Percentiles rank a stretch among this genome's conserved stretches.
Evolutionary conservation across 1,284 basidiomycete genomes (phyloP).

Genomic region (Cutaneotrichosporon sp.): DNA sequence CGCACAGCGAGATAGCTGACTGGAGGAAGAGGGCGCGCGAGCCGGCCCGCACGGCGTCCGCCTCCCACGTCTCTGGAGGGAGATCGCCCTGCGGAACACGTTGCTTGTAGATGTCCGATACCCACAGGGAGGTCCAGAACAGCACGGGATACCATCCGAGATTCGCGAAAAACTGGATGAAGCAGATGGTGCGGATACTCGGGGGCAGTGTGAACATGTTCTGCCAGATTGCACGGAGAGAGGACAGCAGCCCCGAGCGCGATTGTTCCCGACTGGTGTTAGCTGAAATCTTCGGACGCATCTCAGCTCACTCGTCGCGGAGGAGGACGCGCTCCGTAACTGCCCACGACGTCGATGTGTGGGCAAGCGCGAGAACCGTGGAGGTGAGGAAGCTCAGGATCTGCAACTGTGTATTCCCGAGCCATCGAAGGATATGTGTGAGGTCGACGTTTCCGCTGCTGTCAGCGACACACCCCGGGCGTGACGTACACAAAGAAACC

Average conservation of each 20-base stretch:
- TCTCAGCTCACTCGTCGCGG: conserved; percentile 50
- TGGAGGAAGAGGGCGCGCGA: conserved; percentile 76
- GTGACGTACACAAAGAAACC: conserved; percentile 75
- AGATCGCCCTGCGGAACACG: conserved; percentile 35
- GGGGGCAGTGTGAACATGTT: conserved; percentile 66
- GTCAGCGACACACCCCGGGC: not conserved
- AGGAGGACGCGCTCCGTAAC: conserved; percentile 75
- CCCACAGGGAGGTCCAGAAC: conserved; percentile 81
- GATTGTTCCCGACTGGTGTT: conserved; percentile 41
- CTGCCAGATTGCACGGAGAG: conserved; percentile 55
- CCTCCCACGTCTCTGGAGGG: conserved; percentile 47
- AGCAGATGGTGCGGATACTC: conserved; percentile 70
- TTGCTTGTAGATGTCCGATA: conserved; percentile 75
- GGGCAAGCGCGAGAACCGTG: conserved; percentile 49
- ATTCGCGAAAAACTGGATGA: conserved; percentile 71
- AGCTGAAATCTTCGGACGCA: not conserved
- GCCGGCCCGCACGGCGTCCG: conserved; percentile 72
- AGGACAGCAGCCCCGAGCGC: conserved; percentile 30
- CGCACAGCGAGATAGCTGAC: conserved; percentile 62
- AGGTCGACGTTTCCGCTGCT: conserved; percentile 65
- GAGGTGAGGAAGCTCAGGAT: conserved; percentile 57
- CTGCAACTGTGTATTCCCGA: conserved; percentile 73
- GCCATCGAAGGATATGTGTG: conserved; percentile 56
- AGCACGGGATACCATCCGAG: conserved; percentile 84
- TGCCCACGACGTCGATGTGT: conserved; percentile 57